Base-by-base conservation (phyloP, 495 filamentous ascomycete species). In the Aspergillus steynii region DNA sequence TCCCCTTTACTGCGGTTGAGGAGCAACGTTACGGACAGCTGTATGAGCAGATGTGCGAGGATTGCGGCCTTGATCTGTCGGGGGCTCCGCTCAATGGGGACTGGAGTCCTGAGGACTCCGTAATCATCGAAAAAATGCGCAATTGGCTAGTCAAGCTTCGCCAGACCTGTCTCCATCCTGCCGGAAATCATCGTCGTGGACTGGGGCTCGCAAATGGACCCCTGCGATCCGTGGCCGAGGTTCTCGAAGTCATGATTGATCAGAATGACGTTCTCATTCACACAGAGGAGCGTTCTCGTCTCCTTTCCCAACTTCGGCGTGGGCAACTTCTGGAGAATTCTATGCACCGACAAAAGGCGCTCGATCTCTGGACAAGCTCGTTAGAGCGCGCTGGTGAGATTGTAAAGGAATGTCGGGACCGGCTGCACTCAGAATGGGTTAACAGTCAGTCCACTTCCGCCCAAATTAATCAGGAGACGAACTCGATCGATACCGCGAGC, bases 231-330 rank as follows among this genome's bases (percentile, higher is more conserved):
- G 88, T 96, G 5, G 81, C 83, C 15, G 89, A 98, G 67, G 92
- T 97, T 2, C 76, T 98, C 27, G 86, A 90, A 47, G 86, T 87
- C 4, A 96, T 98, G 94, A 87, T 96, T 59, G 93, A 96, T 28
- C 83, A 91, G 58, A 90, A 87, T 14, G 87, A 92, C 29, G 74
- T 77, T 25, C 64, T 74, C 3, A 82, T 90, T 25, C 80, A 86
- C 29, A 71, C 82, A 0, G 87, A 95, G 55, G 87, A 96, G 65
- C 83, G 93, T 27, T 68, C 72, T 8, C 74, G 87, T 14, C 77
- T 96, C 0, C 67, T 83, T 1, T 80, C 80, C 9, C 86, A 85
- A 61, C 67, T 96, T 25, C 75, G 80, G 5, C 80, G 85, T 32
- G 94, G 91, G 2, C 93, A 96, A 63, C 71, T 97, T 6, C 71